Base-by-base conservation (phyloP, 108 stramenopile species). In the Craspedostauros australis region DNA sequence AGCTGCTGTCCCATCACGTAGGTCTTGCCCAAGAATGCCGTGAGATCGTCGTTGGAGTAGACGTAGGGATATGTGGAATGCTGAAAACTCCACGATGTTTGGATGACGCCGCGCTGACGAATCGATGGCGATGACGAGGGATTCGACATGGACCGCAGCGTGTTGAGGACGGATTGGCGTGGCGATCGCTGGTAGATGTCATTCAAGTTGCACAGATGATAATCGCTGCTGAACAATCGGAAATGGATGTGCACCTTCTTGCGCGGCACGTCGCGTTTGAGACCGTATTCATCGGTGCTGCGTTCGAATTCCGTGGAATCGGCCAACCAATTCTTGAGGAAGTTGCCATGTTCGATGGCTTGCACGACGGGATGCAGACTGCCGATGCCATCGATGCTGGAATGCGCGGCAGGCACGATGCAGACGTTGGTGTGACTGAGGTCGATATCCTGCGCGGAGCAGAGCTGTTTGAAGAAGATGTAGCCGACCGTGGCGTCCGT, bases 181-280 rank as follows among this genome's bases (percentile, higher is more conserved):
- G 88, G 84, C 18, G 82, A 88, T 28, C 82, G 64, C 1, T 54
- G 25, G 40, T 82, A 82, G 34, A 88, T 73, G 58, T 84, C 80
- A 57, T 88, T 84, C 25, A 84, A 47, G 48, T 79, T 82, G 46
- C 84, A 85, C 14, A 85, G 50, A 60, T 89, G 73, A 47, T 89
- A 85, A 19, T 89, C 86, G 0, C 75, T 79, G 14, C 73, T 76
- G 16, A 88, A 45, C 6, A 88, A 46, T n/a, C 72, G 80, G 46
- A 84, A 79, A 38, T 88, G 82, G 18, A 88, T 57, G 41, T 76
- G 67, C 24, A 88, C 54, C 51, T 70, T 73, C 11, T 79, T 72
- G 22, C 75, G 64, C 22, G 65, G 50, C 29, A 72, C 49, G 9
- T 63, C 52, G 54, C 74, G 71, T 16, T 62, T 73, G 40, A 74